phyloP scores from a whole-genome alignment of 371 early-diverging fungal species.

The Neoconidiobolus thromboides region DNA sequence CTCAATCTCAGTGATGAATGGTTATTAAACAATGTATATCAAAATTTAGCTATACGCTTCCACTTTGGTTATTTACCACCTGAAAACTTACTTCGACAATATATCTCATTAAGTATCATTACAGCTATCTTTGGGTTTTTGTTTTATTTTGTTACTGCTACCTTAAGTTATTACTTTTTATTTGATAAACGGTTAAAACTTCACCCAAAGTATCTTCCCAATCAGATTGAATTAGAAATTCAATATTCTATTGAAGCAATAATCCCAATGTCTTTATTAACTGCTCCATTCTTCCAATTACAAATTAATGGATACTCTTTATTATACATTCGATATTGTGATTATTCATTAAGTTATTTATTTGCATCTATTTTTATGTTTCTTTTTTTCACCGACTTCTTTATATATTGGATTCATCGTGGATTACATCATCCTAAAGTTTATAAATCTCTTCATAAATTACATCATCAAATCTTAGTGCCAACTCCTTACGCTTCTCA shows the following conservation, averaged over 20 bases:
- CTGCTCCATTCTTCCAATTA: constrained; percentile 74
- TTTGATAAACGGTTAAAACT: constrained; percentile 73
- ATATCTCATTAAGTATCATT: constrained; percentile 40
- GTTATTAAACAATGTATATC: no score
- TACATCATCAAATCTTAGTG: constrained; percentile 31
- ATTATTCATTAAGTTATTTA: constrained; percentile 50
- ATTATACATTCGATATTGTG: constrained; percentile 43
- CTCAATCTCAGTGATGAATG: no score
- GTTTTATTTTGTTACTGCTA: constrained; percentile 60
- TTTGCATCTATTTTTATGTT: constrained; percentile 41
- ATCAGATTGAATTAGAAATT: constrained; percentile 77
- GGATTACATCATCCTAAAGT: constrained; percentile 66
- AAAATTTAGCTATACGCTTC: no score
- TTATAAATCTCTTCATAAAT: constrained; percentile 79
- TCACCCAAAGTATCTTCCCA: constrained; percentile 79
- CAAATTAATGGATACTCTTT: constrained; percentile 73
- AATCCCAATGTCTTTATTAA: constrained; percentile 58
- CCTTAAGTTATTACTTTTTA: constrained; percentile 54
- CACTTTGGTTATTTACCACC: constrained; percentile 5
- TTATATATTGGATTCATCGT: constrained; percentile 90
- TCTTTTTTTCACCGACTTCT: constrained; percentile 76
- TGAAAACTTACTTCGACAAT: constrained; percentile 45
- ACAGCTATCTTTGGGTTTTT: constrained; percentile 48
- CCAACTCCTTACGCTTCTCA: constrained; percentile 90
- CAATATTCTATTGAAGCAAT: constrained; percentile 51